These are phyloP conservation scores for Xylaria hypoxylon DNA, from an alignment of 2,329 filamentous ascomycete genomes.

Conservation along the genomic window DNA sequence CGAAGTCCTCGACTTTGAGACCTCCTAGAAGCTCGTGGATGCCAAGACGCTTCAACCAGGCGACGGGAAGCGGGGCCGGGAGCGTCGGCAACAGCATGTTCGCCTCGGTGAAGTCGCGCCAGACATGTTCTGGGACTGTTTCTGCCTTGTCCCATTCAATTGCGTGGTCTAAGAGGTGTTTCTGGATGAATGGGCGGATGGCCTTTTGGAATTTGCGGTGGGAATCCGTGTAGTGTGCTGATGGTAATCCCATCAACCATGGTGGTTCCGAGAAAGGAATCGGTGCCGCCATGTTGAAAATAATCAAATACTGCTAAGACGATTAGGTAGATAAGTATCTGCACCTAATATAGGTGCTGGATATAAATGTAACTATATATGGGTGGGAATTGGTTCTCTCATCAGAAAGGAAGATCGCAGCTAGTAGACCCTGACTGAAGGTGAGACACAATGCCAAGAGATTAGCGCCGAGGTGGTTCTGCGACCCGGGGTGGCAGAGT, in stretches of 20 bases:
- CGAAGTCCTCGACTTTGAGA: conserved; percentile 78
- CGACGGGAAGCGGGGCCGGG: conserved; percentile 74
- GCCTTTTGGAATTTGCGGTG: conserved; percentile 75
- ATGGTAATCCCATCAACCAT: conserved; percentile 76
- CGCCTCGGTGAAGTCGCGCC: conserved; percentile 70
- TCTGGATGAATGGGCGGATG: conserved; percentile 73
- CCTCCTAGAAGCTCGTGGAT: conserved; percentile 75
- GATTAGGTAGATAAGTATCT: too few relatives aligned
- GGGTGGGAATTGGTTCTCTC: too few relatives aligned
- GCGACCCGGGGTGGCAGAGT: too few relatives aligned
- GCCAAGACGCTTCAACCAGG: conserved; percentile 73
- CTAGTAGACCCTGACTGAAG: too few relatives aligned
- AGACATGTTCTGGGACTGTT: conserved; percentile 72
- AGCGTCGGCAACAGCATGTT: conserved; percentile 79
- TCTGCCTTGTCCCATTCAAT: conserved; percentile 77
- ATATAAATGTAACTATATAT: too few relatives aligned
- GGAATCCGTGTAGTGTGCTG: conserved; percentile 75
- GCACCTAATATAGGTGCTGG: too few relatives aligned
- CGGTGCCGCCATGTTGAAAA: conserved; percentile 39
- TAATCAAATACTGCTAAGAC: too few relatives aligned
- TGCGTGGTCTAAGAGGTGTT: conserved; percentile 71
- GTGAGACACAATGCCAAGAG: too few relatives aligned
- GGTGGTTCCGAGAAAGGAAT: conserved; percentile 80
- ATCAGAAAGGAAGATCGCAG: too few relatives aligned
- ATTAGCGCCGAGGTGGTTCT: too few relatives aligned